Percentiles rank a stretch among this genome's conserved stretches.
Conservation (phyloP, 2,329 filamentous ascomycete species). For the Macrophomina tecta region DNA sequence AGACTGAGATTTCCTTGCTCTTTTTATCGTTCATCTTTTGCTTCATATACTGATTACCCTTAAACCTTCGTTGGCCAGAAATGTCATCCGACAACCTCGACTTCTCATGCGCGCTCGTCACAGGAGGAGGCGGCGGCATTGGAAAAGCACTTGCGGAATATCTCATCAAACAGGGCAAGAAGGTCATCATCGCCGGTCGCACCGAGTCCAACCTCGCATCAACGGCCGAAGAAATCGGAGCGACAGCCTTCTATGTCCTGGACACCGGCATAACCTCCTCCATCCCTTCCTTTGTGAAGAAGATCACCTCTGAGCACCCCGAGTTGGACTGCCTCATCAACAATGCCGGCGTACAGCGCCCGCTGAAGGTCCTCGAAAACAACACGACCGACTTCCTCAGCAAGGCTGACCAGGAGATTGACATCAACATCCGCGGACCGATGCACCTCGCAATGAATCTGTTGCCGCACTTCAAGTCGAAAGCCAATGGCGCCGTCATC, state of each 20-base stretch:
- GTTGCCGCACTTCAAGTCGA: constrained; percentile 56
- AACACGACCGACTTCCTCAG: constrained; percentile 49
- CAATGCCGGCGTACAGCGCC: constrained; percentile 65
- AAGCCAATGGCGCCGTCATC: constrained; percentile 50
- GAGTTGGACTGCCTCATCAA: constrained; percentile 65
- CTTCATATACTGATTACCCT: neutral
- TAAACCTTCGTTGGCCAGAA: neutral
- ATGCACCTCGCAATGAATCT: constrained; percentile 61
- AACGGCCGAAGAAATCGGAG: constrained; percentile 52
- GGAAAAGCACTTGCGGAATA: constrained; percentile 57
- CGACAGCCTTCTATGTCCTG: constrained; percentile 58
- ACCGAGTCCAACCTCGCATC: constrained; percentile 60
- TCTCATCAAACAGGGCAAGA: constrained; percentile 54
- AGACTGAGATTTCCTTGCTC: no score
- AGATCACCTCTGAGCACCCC: constrained; percentile 56
- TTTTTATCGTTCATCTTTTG: neutral
- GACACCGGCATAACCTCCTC: constrained; percentile 56
- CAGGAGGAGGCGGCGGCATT: constrained; percentile 59
- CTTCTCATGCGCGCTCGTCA: constrained; percentile 53
- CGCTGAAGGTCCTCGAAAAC: constrained; percentile 53
- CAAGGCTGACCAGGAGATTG: constrained; percentile 63
- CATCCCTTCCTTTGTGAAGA: constrained; percentile 54
- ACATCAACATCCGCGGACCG: constrained; percentile 64
- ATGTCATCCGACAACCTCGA: constrained; percentile 34
- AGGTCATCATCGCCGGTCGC: constrained; percentile 60